Percentiles rank a stretch among this genome's conserved stretches.
These are phyloP conservation scores for Colletotrichum incanum DNA, from an alignment of 2,329 filamentous ascomycete species.

Conservation along the genomic window DNA sequence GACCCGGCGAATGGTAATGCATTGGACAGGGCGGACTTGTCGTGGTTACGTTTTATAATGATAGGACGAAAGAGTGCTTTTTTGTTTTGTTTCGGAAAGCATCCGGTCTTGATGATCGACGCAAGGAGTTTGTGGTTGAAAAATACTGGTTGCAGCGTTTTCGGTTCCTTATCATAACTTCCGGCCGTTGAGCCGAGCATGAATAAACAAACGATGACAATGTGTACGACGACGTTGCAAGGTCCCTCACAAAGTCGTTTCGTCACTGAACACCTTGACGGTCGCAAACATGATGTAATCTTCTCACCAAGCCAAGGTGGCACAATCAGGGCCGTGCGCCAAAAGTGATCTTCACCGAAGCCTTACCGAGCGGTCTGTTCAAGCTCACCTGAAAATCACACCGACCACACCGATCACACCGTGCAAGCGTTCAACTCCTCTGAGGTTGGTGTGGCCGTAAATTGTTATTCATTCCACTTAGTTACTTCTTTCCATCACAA, in stretches of 20 bases:
- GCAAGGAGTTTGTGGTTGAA: conserved; percentile 17
- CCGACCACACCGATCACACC: neutral
- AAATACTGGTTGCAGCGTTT: conserved; percentile 20
- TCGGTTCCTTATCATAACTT: neutral
- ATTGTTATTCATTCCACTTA: neutral
- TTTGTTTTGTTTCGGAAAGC: conserved; percentile 1
- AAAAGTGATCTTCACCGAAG: neutral
- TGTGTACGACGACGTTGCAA: neutral
- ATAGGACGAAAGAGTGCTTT: neutral
- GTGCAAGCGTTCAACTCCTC: neutral
- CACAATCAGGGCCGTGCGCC: neutral
- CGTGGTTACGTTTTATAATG: neutral
- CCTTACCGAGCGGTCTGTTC: no score
- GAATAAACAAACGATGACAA: neutral
- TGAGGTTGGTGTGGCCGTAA: neutral
- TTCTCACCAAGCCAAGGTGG: neutral
- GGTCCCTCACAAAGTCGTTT: neutral
- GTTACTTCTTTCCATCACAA: neutral
- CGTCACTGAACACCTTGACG: neutral
- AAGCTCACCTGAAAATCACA: neutral
- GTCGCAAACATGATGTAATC: neutral
- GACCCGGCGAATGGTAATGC: conserved; percentile 2
- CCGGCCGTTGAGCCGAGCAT: neutral
- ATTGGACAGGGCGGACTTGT: neutral
- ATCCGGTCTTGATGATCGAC: conserved; percentile 37